These are phyloP conservation scores for Trematosphaeria pertusa DNA, from an alignment of 2,329 filamentous ascomycete genomes.

Conservation along the genomic window DNA sequence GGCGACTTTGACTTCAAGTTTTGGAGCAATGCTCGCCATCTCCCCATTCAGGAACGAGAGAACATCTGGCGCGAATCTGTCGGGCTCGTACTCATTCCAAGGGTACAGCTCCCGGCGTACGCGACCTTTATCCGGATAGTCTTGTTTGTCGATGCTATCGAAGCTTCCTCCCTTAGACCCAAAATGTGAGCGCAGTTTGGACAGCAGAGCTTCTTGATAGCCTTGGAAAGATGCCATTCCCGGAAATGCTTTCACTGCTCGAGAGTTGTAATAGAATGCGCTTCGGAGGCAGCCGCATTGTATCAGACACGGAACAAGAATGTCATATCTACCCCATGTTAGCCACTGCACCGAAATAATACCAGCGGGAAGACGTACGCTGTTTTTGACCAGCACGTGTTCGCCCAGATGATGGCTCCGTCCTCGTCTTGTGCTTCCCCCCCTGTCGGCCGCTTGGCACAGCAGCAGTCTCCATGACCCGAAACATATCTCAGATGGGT, in stretches of 20 bases:
- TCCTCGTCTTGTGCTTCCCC: conserved; percentile 12
- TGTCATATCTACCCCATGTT: conserved; percentile 31
- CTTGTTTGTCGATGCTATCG: conserved; percentile 57
- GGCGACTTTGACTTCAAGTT: conserved; percentile 79
- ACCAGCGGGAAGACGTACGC: conserved; percentile 35
- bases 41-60: conserved; percentile 75
- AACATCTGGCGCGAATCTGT: conserved; percentile 61
- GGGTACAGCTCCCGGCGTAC: conserved; percentile 71
- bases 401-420: conserved; percentile 27
- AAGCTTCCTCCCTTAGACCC: conserved; percentile 26
- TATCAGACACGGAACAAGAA: conserved; percentile 62
- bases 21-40: conserved; percentile 74
- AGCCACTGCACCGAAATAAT: conserved; percentile 4
- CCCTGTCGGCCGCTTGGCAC: conserved; percentile 3
- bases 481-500: too few relatives aligned
- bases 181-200: conserved; percentile 31
- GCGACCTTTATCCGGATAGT: conserved; percentile 72
- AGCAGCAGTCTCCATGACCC: conserved; percentile 1
- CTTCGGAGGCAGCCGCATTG: conserved; percentile 71
- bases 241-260: conserved; percentile 65
- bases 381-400: conserved; percentile 28
- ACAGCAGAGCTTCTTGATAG: conserved; percentile 59
- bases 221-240: conserved; percentile 63
- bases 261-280: conserved; percentile 69
- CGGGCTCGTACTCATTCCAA: conserved; percentile 68